These are phyloP conservation scores for Chaetomium sp. DNA, from an alignment of 2,329 filamentous ascomycete genomes.

Conservation along the genomic window DNA sequence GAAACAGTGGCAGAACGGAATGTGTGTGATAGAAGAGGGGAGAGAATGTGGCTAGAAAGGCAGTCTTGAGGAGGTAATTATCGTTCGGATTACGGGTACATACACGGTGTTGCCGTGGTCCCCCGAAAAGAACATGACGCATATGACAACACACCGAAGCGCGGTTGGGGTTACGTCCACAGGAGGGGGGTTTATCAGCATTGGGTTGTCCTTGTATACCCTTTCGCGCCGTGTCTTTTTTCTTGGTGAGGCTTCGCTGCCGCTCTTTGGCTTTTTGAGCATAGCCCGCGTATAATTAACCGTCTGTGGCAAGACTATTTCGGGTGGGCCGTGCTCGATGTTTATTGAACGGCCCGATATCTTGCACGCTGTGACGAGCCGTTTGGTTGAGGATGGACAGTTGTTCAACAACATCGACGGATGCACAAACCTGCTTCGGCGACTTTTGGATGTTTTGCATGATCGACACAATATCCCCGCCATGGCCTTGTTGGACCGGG, in stretches of 20 bases:
- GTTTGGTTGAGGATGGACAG: too few relatives aligned
- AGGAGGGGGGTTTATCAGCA: slow-evolving; percentile 9
- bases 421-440: too few relatives aligned
- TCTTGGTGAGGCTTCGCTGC: slow-evolving; percentile 6
- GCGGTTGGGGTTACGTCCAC: slow-evolving; percentile 11
- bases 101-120: neutral
- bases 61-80: slow-evolving; percentile 13
- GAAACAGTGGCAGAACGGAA: neutral
- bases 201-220: slow-evolving; percentile 21
- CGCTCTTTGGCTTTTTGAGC: slow-evolving; percentile 16
- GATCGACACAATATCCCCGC: too few relatives aligned
- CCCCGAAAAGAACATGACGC: slow-evolving; percentile 9
- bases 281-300: slow-evolving; percentile 8
- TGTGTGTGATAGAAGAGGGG: neutral
- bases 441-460: too few relatives aligned
- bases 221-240: slow-evolving; percentile 14
- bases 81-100: neutral
- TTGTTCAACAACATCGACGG: too few relatives aligned
- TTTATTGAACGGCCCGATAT: neutral
- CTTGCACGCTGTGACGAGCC: too few relatives aligned
- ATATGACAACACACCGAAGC: slow-evolving; percentile 13
- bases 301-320: neutral
- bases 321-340: neutral
- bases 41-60: slow-evolving; percentile 1
- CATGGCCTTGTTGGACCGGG: too few relatives aligned